A percentile compares a stretch with the other conserved stretches of the same genome.
These are phyloP conservation scores for Pythium apleroticum DNA, from an alignment of 352 stramenopile species.

Conservation along the genomic window DNA sequence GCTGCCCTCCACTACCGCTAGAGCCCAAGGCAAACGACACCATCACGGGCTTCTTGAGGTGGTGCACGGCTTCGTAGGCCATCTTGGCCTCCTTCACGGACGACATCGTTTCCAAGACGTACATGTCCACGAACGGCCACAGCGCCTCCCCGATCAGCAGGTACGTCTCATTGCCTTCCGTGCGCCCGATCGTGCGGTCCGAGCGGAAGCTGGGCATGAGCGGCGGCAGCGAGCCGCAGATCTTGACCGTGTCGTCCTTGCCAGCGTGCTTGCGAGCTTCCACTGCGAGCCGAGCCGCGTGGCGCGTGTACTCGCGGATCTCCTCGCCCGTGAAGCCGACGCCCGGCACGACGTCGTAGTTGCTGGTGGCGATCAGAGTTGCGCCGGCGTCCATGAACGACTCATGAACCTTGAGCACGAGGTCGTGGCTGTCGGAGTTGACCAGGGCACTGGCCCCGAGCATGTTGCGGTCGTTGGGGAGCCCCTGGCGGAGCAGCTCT, in stretches of 20 bases:
- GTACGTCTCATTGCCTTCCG: slow-evolving; percentile 76
- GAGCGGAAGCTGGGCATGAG: slow-evolving; percentile 88
- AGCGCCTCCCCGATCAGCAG: slow-evolving; percentile 73
- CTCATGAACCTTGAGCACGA: slow-evolving; percentile 66
- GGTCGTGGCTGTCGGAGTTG: slow-evolving; percentile 56
- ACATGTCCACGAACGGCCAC: slow-evolving; percentile 74
- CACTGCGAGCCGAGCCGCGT: slow-evolving; percentile 64
- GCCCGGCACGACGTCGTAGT: slow-evolving; percentile 85
- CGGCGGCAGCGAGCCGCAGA: slow-evolving; percentile 88
- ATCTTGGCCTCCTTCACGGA: slow-evolving; percentile 84
- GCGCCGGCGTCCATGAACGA: slow-evolving; percentile 80
- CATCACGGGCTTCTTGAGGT: slow-evolving; percentile 66
- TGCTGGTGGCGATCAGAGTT: slow-evolving; percentile 86
- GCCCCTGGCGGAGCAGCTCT: slow-evolving; percentile 81
- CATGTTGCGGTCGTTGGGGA: slow-evolving; percentile 91
- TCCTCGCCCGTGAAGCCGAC: slow-evolving; percentile 82
- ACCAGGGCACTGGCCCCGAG: slow-evolving; percentile 86
- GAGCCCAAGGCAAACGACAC: slow-evolving; percentile 80
- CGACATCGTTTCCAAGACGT: slow-evolving; percentile 90
- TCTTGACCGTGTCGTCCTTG: slow-evolving; percentile 38
- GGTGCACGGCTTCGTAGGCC: slow-evolving; percentile 73
- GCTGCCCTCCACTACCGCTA: slow-evolving; percentile 53
- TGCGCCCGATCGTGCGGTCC: slow-evolving; percentile 79
- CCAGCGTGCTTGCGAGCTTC: slow-evolving; percentile 37
- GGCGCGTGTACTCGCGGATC: slow-evolving; percentile 59